Conservation (phyloP, 1,284 basidiomycete species). For the Trichosporon sp. region DNA sequence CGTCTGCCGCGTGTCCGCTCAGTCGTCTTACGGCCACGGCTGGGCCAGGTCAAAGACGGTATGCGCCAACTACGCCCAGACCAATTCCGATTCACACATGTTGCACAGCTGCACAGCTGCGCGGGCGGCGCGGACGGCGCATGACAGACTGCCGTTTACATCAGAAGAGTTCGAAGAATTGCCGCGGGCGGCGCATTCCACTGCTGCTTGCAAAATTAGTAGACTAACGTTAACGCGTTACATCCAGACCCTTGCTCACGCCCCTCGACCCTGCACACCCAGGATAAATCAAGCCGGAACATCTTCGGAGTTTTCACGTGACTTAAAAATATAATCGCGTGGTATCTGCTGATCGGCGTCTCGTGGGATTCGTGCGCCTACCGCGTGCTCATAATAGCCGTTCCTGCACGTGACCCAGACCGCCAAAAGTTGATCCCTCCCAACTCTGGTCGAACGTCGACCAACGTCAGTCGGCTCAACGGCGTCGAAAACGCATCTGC, state of each 20-base stretch:
- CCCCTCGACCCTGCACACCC: not conserved
- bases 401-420: not conserved
- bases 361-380: constrained; percentile 2
- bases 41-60: not conserved
- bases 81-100: not conserved
- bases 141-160: constrained; percentile 1
- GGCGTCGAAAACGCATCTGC: constrained; percentile 1
- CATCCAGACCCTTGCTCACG: not conserved
- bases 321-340: not conserved
- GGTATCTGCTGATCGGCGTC: not conserved
- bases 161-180: not conserved
- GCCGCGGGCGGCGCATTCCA: constrained; percentile 7
- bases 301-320: not conserved
- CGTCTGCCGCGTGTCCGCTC: not conserved
- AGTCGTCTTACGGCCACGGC: not conserved
- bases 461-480: constrained; percentile 11
- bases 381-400: not conserved
- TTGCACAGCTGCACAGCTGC: not conserved
- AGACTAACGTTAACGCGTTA: not conserved
- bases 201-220: not conserved
- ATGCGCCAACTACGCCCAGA: not conserved
- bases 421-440: constrained; percentile 7
- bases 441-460: not conserved
- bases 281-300: not conserved
- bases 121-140: not conserved